These are phyloP conservation scores for Apostasia ramifera DNA, from an alignment of 106 monocot genomes.

Conservation along the genomic window DNA sequence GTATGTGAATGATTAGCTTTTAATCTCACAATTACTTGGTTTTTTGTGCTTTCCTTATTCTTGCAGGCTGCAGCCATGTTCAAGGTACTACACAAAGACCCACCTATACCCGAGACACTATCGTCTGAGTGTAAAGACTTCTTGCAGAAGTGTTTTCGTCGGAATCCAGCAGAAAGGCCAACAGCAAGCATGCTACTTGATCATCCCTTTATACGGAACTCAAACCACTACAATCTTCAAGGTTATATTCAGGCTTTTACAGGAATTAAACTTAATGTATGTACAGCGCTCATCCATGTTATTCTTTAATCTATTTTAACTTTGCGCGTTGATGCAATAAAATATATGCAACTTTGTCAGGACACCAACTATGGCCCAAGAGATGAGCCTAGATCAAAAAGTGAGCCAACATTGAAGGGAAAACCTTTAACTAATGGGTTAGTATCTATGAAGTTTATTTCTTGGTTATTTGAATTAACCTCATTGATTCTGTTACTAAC, in stretches of 20 bases:
- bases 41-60: neutral
- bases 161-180: slow-evolving; percentile 83
- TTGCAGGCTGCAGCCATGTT: slow-evolving; percentile 85
- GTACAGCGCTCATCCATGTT: neutral
- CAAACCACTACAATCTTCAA: slow-evolving; percentile 40
- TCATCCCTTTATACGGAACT: slow-evolving; percentile 64
- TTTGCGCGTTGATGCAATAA: neutral
- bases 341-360: slow-evolving; percentile 16
- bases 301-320: neutral
- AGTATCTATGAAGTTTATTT: neutral
- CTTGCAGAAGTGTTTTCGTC: slow-evolving; percentile 54
- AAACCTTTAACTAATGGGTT: slow-evolving; percentile 28
- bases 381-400: slow-evolving; percentile 16
- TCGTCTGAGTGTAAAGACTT: slow-evolving; percentile 85
- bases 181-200: slow-evolving; percentile 60
- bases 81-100: slow-evolving; percentile 66
- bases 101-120: slow-evolving; percentile 61
- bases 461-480: neutral
- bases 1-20: too few species aligned
- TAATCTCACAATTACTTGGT: too few species aligned
- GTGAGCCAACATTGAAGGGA: slow-evolving; percentile 16
- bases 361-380: slow-evolving; percentile 25
- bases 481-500: neutral
- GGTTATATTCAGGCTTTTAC: slow-evolving; percentile 52
- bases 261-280: slow-evolving; percentile 39